Base-by-base conservation (phyloP, 2,329 filamentous ascomycete species). In the Volutella citrinella region DNA sequence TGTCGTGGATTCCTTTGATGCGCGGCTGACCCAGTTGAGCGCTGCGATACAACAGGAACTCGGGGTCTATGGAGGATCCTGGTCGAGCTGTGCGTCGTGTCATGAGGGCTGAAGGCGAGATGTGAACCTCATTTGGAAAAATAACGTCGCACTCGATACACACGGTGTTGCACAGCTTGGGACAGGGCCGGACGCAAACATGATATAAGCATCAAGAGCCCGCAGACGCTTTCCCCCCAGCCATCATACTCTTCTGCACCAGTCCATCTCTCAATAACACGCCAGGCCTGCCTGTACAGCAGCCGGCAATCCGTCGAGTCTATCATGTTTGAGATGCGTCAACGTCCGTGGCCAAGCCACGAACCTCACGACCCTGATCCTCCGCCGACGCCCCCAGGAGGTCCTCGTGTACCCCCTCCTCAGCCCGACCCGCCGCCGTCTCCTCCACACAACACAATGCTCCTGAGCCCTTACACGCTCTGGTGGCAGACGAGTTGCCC, bases 321-420 rank as follows among this genome's bases (percentile, higher is more conserved):
- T n/a, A n/a, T n/a, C n/a, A n/a, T n/a, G n/a, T n/a, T n/a, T n/a
- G n/a, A n/a, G n/a, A n/a, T n/a, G n/a, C n/a, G n/a, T n/a, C n/a
- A n/a, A n/a, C n/a, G n/a, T n/a, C n/a, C n/a, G n/a, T n/a, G n/a
- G n/a, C n/a, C n/a, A n/a, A n/a, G n/a, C n/a, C n/a, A n/a, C n/a
- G n/a, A n/a, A n/a, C n/a, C 33, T 7, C 41, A 40, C 28, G 41
- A 46, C 26, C 51, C 51, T 30, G 51, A 54, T 26, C 51, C 51
- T 46, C 51, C 48, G 13, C 51, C 51, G 21, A 54, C 51, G 22
- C 51, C 51, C 27, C 51, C 51, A 27, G 51, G 51, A 35, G 53
- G 53, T 16, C 52, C 53, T 23, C 51, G 53, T 30, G 45, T 51
- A 13, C 53, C 53, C 38, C 43, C 49, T 43, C 53, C 53, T 10